Evolutionary conservation across 2,329 filamentous ascomycete species (phyloP), one percentile per base, ranked within the genome.

Genomic region (Fusarium vanettenii): DNA sequence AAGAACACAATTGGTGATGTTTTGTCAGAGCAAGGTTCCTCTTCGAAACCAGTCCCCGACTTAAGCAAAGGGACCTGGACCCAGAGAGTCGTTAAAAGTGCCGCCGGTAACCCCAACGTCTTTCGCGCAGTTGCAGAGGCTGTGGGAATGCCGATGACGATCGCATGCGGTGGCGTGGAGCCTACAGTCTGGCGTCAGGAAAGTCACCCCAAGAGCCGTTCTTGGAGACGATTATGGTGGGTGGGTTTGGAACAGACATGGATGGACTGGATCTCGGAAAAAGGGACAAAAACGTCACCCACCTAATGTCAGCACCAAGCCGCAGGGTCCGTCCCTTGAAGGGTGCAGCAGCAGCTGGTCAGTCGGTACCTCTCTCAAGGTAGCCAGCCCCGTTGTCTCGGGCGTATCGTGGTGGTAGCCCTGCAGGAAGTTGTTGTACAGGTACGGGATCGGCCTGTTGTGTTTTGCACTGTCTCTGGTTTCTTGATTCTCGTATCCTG

Each of bases 91-190:
- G 57, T 67, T 64, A 70, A 55, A 55, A 60, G 60, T 71, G 66
- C 72, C 45, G 56, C 67, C 63, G 64, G 70, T 69, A 62, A 55
- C 50, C 63, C 72, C 63, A 75, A 73, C 70, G 71, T 67, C 69
- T 73, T 70, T 64, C 48, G 37, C 55, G 37, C 52, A 70, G 68
- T 57, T 48, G 11, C 27, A n/a, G 62, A 66, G 65, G 31, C 64
- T 37, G 52, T 72, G 68, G 74, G 75, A 78, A 60, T 78, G 70
- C 73, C 64, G 75, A 78, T 74, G 75, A 79, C 72, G 76, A 78
- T 78, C 73, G 68, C 60, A 75, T 78, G 73, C 66, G 68, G 75
- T 76, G 73, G 74, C 69, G 76, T 78, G 76, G 76, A 69, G 74
- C 31, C 35, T 57, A 55, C 64, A 60, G 57, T 22, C 66, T 63